Percentiles rank a stretch among this genome's conserved stretches.
Conservation (phyloP, 345 rosid species). For the Gossypium raimondii region DNA sequence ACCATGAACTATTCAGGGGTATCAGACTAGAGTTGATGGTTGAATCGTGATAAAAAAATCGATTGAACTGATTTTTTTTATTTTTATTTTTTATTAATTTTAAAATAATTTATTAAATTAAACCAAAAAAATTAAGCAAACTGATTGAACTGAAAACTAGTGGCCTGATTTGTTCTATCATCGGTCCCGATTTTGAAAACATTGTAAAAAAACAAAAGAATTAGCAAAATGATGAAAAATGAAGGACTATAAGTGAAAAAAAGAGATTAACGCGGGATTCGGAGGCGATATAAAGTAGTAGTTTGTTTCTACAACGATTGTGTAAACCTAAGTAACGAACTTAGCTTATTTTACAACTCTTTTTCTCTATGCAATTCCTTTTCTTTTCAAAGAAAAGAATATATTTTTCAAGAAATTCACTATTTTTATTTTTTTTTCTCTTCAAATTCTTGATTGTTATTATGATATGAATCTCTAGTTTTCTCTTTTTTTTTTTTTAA, state of each 20-base stretch:
- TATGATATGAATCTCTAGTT: not conserved
- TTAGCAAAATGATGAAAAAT: not conserved
- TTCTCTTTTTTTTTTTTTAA: not conserved
- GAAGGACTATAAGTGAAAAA: not conserved
- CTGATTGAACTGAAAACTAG: too few relatives aligned
- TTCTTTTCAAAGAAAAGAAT: too few relatives aligned
- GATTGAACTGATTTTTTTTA: too few relatives aligned
- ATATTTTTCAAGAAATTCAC: not conserved
- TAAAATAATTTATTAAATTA: too few relatives aligned
- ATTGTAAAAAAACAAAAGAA: too few relatives aligned
- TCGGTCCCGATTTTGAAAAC: too few relatives aligned
- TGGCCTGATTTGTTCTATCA: too few relatives aligned
- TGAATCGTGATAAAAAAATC: too few relatives aligned
- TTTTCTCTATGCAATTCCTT: not conserved
- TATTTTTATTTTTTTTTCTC: not conserved
- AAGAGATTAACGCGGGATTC: constrained; percentile 8
- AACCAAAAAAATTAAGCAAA: too few relatives aligned
- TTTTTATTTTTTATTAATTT: too few relatives aligned
- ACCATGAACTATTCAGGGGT: too few relatives aligned
- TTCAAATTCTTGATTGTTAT: not conserved
- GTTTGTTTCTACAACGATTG: not conserved
- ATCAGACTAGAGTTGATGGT: rapidly evolving
- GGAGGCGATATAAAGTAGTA: not conserved
- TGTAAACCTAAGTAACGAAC: constrained; percentile 6
- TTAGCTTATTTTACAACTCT: not conserved